Conservation (phyloP, 768 basidiomycete species). For the Hypholoma fasciculare region DNA sequence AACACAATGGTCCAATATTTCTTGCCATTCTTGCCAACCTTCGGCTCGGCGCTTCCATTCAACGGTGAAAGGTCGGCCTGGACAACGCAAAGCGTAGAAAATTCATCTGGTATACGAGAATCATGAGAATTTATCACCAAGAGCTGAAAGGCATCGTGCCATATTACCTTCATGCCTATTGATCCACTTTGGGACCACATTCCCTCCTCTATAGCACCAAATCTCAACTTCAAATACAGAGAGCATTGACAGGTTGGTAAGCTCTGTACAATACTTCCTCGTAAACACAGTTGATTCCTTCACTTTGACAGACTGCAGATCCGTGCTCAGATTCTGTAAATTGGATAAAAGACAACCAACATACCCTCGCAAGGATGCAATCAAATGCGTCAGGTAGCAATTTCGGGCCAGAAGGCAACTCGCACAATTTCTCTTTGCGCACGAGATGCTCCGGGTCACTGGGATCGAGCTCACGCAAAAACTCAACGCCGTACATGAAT, state of each 20-base stretch:
- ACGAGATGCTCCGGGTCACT: slow-evolving; percentile 65
- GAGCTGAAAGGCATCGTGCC: not conserved
- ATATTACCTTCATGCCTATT: slow-evolving; percentile 53
- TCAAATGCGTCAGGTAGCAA: slow-evolving; percentile 84
- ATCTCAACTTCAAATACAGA: slow-evolving; percentile 84
- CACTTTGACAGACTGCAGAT: slow-evolving; percentile 62
- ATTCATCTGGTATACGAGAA: slow-evolving; percentile 46
- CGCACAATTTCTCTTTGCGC: slow-evolving; percentile 65
- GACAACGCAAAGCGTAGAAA: slow-evolving; percentile 77
- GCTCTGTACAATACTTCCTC: slow-evolving; percentile 80
- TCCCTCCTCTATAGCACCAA: slow-evolving; percentile 82
- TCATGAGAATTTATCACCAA: not conserved
- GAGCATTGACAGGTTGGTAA: slow-evolving; percentile 72
- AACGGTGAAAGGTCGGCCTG: slow-evolving; percentile 76
- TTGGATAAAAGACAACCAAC: slow-evolving; percentile 19
- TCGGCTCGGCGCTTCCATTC: slow-evolving; percentile 69
- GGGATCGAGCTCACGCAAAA: slow-evolving; percentile 65
- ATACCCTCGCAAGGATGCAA: slow-evolving; percentile 70
- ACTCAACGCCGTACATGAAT: slow-evolving; percentile 84
- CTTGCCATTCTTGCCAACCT: slow-evolving; percentile 62
- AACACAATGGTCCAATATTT: slow-evolving; percentile 85
- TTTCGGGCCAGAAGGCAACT: slow-evolving; percentile 75
- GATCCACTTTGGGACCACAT: slow-evolving; percentile 74
- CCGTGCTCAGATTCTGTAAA: not conserved
- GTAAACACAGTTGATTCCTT: slow-evolving; percentile 83